phyloP scores from a whole-genome alignment of 1,139 yeast species.

The Yamadazyma atlantica region DNA sequence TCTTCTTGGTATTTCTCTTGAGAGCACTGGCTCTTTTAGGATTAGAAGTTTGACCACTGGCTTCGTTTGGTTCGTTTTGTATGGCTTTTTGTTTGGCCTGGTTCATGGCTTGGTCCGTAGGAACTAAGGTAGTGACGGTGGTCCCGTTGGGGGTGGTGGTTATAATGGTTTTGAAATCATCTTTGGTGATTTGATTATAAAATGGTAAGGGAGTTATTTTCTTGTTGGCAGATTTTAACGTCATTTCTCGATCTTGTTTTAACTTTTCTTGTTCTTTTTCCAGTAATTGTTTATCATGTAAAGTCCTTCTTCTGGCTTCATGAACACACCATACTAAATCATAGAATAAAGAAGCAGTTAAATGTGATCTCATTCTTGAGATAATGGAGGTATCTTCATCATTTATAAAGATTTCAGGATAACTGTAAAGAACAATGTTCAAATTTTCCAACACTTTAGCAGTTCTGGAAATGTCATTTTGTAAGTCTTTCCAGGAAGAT shows the following conservation, averaged over 20 bases:
- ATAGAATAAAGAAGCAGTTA: slow-evolving; percentile 87
- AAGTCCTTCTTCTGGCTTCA: slow-evolving; percentile 80
- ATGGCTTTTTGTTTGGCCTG: slow-evolving; percentile 59
- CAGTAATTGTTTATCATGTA: slow-evolving; percentile 45
- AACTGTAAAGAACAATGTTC: slow-evolving; percentile 82
- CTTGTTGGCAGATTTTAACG: slow-evolving; percentile 8
- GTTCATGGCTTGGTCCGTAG: slow-evolving; percentile 73
- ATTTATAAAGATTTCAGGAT: slow-evolving; percentile 69
- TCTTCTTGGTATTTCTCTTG: neutral
- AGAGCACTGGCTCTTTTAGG: no score
- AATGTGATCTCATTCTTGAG: slow-evolving; percentile 85
- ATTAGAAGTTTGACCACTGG: no score
- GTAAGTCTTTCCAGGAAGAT: slow-evolving; percentile 88
- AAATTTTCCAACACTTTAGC: slow-evolving; percentile 91
- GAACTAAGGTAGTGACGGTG: slow-evolving; percentile 83
- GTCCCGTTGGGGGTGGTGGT: slow-evolving; percentile 93
- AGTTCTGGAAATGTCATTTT: slow-evolving; percentile 86
- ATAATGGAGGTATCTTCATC: slow-evolving; percentile 59
- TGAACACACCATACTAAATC: slow-evolving; percentile 95
- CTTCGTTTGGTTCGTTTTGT: no score
- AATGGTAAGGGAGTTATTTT: slow-evolving; percentile 78
- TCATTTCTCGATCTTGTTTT: slow-evolving; percentile 8
- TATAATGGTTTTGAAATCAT: slow-evolving; percentile 81
- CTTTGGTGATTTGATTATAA: slow-evolving; percentile 88
- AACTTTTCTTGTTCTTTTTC: slow-evolving; percentile 14